Evolutionary conservation across 768 basidiomycete species (phyloP).

Genomic region (Auriscalpium orientale): DNA sequence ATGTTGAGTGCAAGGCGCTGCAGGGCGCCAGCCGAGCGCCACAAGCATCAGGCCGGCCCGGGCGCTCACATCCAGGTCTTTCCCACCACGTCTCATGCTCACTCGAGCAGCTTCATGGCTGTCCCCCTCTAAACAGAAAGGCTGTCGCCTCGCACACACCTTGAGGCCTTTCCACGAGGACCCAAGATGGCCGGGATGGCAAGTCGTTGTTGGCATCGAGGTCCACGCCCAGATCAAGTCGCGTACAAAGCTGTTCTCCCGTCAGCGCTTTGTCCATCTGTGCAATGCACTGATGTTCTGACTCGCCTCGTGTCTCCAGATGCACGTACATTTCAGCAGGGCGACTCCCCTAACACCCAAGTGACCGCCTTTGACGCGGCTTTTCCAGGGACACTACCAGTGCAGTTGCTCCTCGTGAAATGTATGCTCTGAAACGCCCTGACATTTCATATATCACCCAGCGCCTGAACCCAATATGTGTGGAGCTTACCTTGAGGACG

Average conservation of each 20-base stretch:
- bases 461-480: conserved; percentile 60
- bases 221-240: conserved; percentile 93
- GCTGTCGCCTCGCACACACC: conserved; percentile 1
- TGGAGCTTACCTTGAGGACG: conserved; percentile 73
- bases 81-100: conserved; percentile 4
- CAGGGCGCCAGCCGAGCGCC: neutral
- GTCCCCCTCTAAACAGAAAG: conserved; percentile 1
- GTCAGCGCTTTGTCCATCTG: conserved; percentile 26
- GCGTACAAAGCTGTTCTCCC: conserved; percentile 81
- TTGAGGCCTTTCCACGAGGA: conserved; percentile 13
- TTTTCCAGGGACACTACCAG: conserved; percentile 89
- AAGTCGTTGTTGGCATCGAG: conserved; percentile 88
- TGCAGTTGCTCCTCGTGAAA: conserved; percentile 21
- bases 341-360: conserved; percentile 60
- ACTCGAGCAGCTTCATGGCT: conserved; percentile 10
- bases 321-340: conserved; percentile 33
- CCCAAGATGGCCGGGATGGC: conserved; percentile 74
- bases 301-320: conserved; percentile 22
- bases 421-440: neutral
- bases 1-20: neutral
- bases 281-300: neutral
- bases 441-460: conserved; percentile 15
- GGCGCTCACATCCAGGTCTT: neutral
- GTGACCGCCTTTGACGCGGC: conserved; percentile 82
- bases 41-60: neutral